Evolutionary conservation across 306 rosid species (phyloP), one percentile per base, ranked within the genome.

Genomic region (Boehmeria nivea): DNA sequence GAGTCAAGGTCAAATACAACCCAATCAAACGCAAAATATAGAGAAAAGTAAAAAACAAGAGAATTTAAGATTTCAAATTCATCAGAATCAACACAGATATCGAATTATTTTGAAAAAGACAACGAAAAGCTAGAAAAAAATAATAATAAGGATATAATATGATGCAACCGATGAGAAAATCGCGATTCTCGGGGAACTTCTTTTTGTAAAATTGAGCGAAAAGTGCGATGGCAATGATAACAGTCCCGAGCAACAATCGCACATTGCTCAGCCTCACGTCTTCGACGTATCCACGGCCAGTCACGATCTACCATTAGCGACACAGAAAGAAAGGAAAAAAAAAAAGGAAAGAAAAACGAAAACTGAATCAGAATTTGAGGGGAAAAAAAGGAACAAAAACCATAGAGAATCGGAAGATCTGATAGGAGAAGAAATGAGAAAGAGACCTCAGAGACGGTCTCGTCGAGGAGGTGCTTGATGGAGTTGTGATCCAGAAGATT

Each of bases 181-280:
- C 81, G 45, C 78, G 77, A 58, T 87, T 93, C 67, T 87, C 99
- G 18, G 99, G 95, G 59, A 87, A 93, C 73, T 85, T 87, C 71
- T 87, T 93, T 66, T 83, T 91, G 85, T 93, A 87, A 52, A 93
- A 93, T 60, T 93, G 99, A 44, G 96, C 96, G 10, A 87, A 73
- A 21, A 93, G 83, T 45, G 96, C 99, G 58, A 93, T 79, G 61
- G 72, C 72, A 13, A 87, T 87, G 43, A 93, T 77, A 26, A 85
- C 43, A 21, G 81, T 38, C n/a, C 99, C 96, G 62, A 93, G 57
- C 6, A 76, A 26, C 59, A 93, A 43, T 70, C 76, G 81, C 5
- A 73, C 53, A 70, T 85, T 93, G 77, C 95, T 93, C 89, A 87
- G 72, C 72, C 81, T 83, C 78, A 93, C 89, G 44, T 93, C 88